Percentiles rank a stretch among this genome's conserved stretches.
These are phyloP conservation scores for Populus pruinosa DNA, from an alignment of 345 rosid species.

Conservation along the genomic window DNA sequence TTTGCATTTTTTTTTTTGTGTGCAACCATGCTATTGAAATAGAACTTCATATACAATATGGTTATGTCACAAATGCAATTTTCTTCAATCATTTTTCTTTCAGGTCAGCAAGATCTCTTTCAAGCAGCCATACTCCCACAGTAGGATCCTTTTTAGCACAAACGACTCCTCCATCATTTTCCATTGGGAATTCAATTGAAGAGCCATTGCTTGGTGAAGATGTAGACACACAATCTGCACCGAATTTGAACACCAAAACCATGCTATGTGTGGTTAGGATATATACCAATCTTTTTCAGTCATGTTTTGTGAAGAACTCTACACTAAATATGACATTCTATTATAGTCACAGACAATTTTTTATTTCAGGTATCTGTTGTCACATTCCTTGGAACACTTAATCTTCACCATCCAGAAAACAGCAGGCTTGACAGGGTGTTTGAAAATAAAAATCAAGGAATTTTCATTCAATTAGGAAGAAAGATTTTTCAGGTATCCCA, in stretches of 20 bases:
- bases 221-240: constrained; percentile 31
- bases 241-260: constrained; percentile 47
- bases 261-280: constrained; percentile 62
- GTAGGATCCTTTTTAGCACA: constrained; percentile 54
- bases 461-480: constrained; percentile 46
- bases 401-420: constrained; percentile 30
- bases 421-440: constrained; percentile 19
- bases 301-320: background rate
- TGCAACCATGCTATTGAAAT: background rate
- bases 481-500: constrained; percentile 65
- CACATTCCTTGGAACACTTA: constrained; percentile 50
- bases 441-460: constrained; percentile 40
- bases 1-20: background rate
- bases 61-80: background rate
- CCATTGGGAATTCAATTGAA: constrained; percentile 32
- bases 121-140: constrained; percentile 72
- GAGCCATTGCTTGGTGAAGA: constrained; percentile 64
- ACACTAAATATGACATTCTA: background rate
- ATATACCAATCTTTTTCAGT: background rate
- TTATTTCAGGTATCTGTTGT: constrained; percentile 50
- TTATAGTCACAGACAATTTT: background rate
- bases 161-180: constrained; percentile 41
- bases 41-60: background rate
- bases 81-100: background rate
- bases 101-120: constrained; percentile 83